Conservation (phyloP, 805 yeast species). For the Schwanniomyces pseudopolymorphus region DNA sequence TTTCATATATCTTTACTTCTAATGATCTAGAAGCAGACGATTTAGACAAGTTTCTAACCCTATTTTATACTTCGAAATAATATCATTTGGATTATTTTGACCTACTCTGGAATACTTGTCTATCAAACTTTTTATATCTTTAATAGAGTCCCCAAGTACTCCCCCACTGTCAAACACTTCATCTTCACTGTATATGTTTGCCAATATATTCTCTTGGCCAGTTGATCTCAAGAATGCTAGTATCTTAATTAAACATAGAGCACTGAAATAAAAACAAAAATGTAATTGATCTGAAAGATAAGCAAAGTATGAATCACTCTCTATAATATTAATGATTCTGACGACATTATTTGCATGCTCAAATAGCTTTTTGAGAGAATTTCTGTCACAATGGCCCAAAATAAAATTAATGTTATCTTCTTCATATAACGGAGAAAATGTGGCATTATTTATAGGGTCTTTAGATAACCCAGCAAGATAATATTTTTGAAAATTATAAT, state of each 20-base stretch:
- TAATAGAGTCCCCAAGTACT: constrained; percentile 7
- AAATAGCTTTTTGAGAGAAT: constrained; percentile 33
- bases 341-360: constrained; percentile 44
- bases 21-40: background rate
- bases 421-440: constrained; percentile 12
- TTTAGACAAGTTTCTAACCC: constrained; percentile 15
- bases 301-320: constrained; percentile 59
- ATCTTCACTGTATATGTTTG: constrained; percentile 1
- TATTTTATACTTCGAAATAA: constrained; percentile 27
- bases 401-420: constrained; percentile 22
- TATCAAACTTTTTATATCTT: constrained; percentile 19
- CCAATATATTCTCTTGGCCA: constrained; percentile 1
- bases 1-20: background rate
- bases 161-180: constrained; percentile 1
- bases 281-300: constrained; percentile 72
- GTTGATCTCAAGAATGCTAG: constrained; percentile 9
- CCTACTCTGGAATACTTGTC: constrained; percentile 30
- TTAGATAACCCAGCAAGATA: background rate
- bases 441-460: background rate
- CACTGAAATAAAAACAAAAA: constrained; percentile 47
- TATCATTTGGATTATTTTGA: constrained; percentile 25
- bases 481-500: constrained; percentile 27
- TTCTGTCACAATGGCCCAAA: constrained; percentile 22
- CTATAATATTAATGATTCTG: constrained; percentile 38
- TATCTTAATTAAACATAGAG: constrained; percentile 33